Evolutionary conservation across 225 moss, liverwort and hornwort species (phyloP).

Genomic region (Polytrichum formosum): DNA sequence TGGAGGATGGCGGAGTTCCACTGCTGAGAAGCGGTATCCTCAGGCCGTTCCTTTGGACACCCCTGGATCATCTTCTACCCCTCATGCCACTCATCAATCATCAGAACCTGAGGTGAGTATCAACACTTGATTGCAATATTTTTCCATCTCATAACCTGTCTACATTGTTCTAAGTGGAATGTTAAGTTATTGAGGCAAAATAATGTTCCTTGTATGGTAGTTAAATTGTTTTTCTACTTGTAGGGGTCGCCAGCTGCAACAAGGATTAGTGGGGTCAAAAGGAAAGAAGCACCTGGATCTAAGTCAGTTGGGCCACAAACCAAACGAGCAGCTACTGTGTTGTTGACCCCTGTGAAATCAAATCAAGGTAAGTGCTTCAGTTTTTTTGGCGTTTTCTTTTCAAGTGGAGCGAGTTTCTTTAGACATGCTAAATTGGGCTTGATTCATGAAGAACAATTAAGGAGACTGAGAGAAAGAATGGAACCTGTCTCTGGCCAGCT

Average conservation of each 20-base stretch:
- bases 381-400: too few relatives aligned
- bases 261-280: constrained; percentile 28
- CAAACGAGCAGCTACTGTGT: constrained; percentile 22
- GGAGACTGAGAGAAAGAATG: too few relatives aligned
- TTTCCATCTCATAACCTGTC: too few relatives aligned
- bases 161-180: neutral
- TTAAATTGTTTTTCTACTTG: constrained; percentile 17
- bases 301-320: constrained; percentile 28
- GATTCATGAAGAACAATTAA: too few relatives aligned
- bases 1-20: constrained; percentile 49
- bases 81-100: constrained; percentile 25
- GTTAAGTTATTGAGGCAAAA: constrained; percentile 1
- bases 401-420: too few relatives aligned
- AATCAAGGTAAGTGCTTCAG: constrained; percentile 33
- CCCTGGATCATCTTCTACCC: constrained; percentile 22
- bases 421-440: too few relatives aligned
- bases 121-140: too few relatives aligned
- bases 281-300: constrained; percentile 39
- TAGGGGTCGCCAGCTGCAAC: constrained; percentile 35
- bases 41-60: constrained; percentile 26
- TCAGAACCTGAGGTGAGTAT: constrained; percentile 7
- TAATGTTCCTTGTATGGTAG: neutral
- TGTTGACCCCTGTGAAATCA: constrained; percentile 27
- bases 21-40: constrained; percentile 34
- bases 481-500: too few relatives aligned